Percentiles rank a stretch among this genome's conserved stretches.
These are phyloP conservation scores for Sphaceloma murrayae DNA, from an alignment of 2,329 filamentous ascomycete genomes.

Conservation along the genomic window DNA sequence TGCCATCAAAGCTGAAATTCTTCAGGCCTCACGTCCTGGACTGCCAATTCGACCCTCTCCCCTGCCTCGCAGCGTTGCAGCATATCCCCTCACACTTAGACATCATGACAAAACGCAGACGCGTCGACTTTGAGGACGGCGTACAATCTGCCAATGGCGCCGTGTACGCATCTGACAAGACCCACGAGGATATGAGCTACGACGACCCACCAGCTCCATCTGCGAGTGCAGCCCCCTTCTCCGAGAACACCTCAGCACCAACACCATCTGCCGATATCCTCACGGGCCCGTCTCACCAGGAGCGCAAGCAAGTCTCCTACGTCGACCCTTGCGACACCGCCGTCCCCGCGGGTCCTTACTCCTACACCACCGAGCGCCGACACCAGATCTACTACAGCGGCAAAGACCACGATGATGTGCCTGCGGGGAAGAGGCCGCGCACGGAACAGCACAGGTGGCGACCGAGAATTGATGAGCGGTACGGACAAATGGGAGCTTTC, in stretches of 20 bases:
- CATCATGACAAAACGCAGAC: slow-evolving; percentile 14
- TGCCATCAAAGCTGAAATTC: no score
- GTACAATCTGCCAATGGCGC: neutral
- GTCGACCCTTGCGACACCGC: slow-evolving; percentile 16
- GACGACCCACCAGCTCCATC: slow-evolving; percentile 36
- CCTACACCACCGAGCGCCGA: slow-evolving; percentile 12
- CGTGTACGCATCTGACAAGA: neutral
- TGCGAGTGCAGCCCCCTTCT: slow-evolving; percentile 47
- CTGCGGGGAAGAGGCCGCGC: neutral
- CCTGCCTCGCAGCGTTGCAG: no score
- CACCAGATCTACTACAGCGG: slow-evolving; percentile 18
- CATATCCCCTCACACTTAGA: neutral
- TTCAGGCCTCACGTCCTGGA: no score
- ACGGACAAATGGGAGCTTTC: slow-evolving; percentile 64
- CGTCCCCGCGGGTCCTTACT: slow-evolving; percentile 16
- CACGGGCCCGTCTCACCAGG: slow-evolving; percentile 33
- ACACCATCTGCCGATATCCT: neutral
- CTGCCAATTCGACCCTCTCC: no score
- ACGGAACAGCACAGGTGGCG: slow-evolving; percentile 20
- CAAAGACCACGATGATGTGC: neutral
- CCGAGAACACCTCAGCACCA: slow-evolving; percentile 30
- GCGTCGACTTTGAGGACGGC: slow-evolving; percentile 12
- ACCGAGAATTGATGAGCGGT: slow-evolving; percentile 50
- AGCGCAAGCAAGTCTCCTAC: slow-evolving; percentile 18
- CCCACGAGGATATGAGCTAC: slow-evolving; percentile 9